Conservation (phyloP, 2,329 filamentous ascomycete species). For the Pseudocercospora ulei region DNA sequence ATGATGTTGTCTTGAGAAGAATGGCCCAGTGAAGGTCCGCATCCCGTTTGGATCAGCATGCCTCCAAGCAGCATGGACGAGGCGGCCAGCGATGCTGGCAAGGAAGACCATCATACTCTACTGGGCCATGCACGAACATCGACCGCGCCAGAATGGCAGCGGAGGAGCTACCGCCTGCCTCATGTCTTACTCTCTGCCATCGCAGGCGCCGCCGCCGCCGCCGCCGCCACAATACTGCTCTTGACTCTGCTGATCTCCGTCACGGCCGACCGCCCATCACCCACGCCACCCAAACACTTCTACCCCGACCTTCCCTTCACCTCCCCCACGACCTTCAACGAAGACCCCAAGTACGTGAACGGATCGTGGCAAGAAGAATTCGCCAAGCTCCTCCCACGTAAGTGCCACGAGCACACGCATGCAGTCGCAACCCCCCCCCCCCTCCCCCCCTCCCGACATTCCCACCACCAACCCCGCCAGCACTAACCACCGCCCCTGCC, state of each 20-base stretch:
- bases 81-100: background rate
- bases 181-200: constrained; percentile 1
- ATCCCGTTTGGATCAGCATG: background rate
- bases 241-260: background rate
- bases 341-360: constrained; percentile 7
- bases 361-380: background rate
- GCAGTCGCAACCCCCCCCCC: background rate
- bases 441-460: background rate
- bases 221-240: background rate
- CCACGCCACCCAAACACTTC: background rate
- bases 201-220: background rate
- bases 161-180: background rate
- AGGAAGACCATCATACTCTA: constrained; percentile 1
- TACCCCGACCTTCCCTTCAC: constrained; percentile 10
- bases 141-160: background rate
- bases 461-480: background rate
- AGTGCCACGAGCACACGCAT: too few relatives aligned
- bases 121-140: background rate
- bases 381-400: background rate
- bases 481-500: background rate
- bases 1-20: too few relatives aligned
- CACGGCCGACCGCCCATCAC: background rate
- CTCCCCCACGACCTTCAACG: constrained; percentile 5
- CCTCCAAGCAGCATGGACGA: constrained; percentile 1
- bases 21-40: too few relatives aligned